Conservation (phyloP, 805 yeast species). For the Cyberlindnera mycetangii region DNA sequence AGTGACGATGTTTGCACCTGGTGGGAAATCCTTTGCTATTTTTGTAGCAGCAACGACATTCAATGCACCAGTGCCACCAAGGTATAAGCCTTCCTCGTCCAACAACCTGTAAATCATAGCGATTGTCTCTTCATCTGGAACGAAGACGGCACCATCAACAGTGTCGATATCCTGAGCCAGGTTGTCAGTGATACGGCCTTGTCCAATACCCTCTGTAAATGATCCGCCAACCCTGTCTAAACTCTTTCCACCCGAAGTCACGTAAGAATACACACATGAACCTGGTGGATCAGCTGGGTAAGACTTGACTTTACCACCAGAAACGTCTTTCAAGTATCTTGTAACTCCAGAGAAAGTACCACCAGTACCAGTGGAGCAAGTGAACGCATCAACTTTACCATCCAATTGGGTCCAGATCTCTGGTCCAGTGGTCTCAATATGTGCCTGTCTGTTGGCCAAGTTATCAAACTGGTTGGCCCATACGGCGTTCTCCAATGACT, state of each 20-base stretch:
- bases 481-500: constrained; percentile 67
- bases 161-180: constrained; percentile 66
- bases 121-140: constrained; percentile 79
- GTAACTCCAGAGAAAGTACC: constrained; percentile 90
- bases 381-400: constrained; percentile 79
- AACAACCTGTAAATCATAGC: constrained; percentile 78
- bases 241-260: constrained; percentile 64
- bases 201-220: constrained; percentile 96
- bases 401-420: constrained; percentile 85
- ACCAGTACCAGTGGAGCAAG: constrained; percentile 91
- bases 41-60: constrained; percentile 87
- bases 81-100: constrained; percentile 85
- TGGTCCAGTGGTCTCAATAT: constrained; percentile 87
- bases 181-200: constrained; percentile 87
- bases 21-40: constrained; percentile 74
- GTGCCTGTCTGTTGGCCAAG: constrained; percentile 83
- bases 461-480: constrained; percentile 95
- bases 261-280: constrained; percentile 75
- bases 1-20: constrained; percentile 79
- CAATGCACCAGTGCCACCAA: constrained; percentile 89
- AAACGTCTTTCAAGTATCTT: constrained; percentile 67
- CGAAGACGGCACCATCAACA: constrained; percentile 76
- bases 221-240: constrained; percentile 77
- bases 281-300: constrained; percentile 94
- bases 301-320: constrained; percentile 58